These are phyloP conservation scores for Carex cristatella DNA, from an alignment of 176 grass and related monocot genomes.

Conservation along the genomic window DNA sequence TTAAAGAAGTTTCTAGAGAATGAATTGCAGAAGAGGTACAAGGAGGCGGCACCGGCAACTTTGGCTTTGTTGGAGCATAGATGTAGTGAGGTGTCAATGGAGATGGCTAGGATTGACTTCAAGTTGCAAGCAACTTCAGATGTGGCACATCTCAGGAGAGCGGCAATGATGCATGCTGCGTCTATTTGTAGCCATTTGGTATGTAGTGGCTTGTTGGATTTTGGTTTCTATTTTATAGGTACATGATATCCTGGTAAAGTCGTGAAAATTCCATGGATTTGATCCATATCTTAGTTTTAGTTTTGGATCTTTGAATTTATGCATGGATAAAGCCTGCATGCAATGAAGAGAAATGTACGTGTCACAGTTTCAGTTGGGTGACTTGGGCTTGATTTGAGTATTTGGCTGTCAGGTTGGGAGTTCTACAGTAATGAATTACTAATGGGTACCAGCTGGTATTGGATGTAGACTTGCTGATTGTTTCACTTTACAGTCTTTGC, in stretches of 20 bases:
- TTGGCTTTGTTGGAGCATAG: conserved; percentile 81
- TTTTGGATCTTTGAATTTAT: neutral
- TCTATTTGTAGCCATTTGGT: conserved; percentile 93
- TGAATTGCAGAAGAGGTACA: conserved; percentile 94
- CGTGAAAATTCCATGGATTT: neutral
- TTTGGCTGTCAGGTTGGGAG: neutral
- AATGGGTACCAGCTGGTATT: neutral
- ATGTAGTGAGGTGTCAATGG: conserved; percentile 77
- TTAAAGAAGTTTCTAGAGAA: conserved; percentile 79
- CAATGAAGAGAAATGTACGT: neutral
- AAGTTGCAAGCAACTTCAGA: conserved; percentile 89
- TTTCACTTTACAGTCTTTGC: neutral
- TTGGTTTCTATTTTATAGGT: neutral
- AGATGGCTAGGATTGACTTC: conserved; percentile 55
- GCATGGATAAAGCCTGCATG: neutral
- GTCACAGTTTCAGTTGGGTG: neutral
- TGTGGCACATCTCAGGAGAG: conserved; percentile 71
- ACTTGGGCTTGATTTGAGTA: neutral
- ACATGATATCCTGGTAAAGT: neutral
- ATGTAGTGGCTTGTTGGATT: neutral
- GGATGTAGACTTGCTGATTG: neutral
- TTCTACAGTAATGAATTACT: neutral
- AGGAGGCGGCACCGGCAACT: conserved; percentile 87
- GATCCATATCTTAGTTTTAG: neutral
- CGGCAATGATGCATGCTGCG: conserved; percentile 83